Evolutionary conservation across 129 eudicot species (phyloP).

Genomic region (Saposhnikovia divaricata): DNA sequence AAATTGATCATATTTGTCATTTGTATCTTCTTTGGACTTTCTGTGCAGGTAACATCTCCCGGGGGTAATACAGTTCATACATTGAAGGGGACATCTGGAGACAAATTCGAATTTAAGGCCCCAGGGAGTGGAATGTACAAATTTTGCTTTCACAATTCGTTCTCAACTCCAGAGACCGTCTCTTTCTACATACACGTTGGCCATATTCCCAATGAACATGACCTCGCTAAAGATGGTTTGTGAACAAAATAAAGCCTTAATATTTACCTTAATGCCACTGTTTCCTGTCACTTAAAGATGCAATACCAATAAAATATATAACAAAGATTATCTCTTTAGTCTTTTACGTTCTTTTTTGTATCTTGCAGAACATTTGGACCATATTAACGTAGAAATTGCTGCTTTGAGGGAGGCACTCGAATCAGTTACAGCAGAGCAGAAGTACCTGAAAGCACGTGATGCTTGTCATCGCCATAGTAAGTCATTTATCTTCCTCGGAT

Average conservation of each 20-base stretch:
- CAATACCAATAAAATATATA: neutral
- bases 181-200: slow-evolving; percentile 94
- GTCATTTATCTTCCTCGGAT: slow-evolving; percentile 5
- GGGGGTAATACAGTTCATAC: slow-evolving; percentile 65
- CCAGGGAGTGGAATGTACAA: slow-evolving; percentile 93
- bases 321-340: neutral
- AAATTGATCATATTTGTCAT: neutral
- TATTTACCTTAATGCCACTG: neutral
- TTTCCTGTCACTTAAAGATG: neutral
- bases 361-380: slow-evolving; percentile 86
- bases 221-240: slow-evolving; percentile 96
- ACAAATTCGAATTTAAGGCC: slow-evolving; percentile 89
- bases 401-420: slow-evolving; percentile 92
- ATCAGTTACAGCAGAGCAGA: slow-evolving; percentile 95
- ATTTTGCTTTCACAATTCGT: slow-evolving; percentile 90
- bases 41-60: slow-evolving; percentile 74
- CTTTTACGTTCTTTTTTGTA: neutral
- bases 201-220: slow-evolving; percentile 83
- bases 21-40: neutral
- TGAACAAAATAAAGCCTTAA: neutral
- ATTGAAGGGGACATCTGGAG: slow-evolving; percentile 80
- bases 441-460: slow-evolving; percentile 94
- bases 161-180: slow-evolving; percentile 74
- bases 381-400: slow-evolving; percentile 73
- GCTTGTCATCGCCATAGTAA: slow-evolving; percentile 95